Percentiles rank a stretch among this genome's conserved stretches.
These are phyloP conservation scores for Mortierella hygrophila DNA, from an alignment of 192 early-diverging fungal species.

Conservation along the genomic window DNA sequence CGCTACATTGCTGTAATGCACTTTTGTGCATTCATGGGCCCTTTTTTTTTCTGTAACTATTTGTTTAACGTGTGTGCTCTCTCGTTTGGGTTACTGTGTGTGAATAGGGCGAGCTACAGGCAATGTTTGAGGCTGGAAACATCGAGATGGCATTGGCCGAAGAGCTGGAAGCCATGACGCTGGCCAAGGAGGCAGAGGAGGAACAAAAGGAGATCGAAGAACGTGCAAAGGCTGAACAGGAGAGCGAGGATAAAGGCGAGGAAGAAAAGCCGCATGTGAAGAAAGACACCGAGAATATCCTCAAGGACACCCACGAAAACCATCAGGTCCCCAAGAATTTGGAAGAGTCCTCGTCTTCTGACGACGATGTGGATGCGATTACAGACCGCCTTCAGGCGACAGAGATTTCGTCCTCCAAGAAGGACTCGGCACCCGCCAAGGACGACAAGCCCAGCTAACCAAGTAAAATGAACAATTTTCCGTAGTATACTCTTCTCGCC, in stretches of 20 bases:
- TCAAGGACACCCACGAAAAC: constrained; percentile 6
- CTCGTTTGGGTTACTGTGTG: neutral
- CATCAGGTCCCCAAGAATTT: neutral
- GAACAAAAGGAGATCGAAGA: neutral
- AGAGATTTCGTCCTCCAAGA: constrained; percentile 5
- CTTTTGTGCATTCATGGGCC: neutral
- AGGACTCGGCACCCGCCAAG: neutral
- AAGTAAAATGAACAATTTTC: no score
- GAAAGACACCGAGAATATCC: neutral
- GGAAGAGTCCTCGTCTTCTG: neutral
- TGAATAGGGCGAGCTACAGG: constrained; percentile 29
- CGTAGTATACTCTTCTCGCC: neutral
- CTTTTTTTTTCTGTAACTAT: neutral
- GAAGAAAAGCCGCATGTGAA: neutral
- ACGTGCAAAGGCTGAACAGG: neutral
- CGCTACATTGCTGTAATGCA: neutral
- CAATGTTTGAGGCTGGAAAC: constrained; percentile 36
- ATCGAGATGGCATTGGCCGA: constrained; percentile 36
- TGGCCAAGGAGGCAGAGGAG: constrained; percentile 30
- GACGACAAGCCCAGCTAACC: neutral
- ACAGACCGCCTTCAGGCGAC: constrained; percentile 13
- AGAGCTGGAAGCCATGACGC: constrained; percentile 28
- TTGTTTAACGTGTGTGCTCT: neutral
- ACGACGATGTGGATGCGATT: constrained; percentile 10
- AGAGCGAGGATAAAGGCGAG: neutral